Evolutionary conservation across 2,329 filamentous ascomycete genomes (phyloP).

Genomic region (Hyphodiscus sp.): DNA sequence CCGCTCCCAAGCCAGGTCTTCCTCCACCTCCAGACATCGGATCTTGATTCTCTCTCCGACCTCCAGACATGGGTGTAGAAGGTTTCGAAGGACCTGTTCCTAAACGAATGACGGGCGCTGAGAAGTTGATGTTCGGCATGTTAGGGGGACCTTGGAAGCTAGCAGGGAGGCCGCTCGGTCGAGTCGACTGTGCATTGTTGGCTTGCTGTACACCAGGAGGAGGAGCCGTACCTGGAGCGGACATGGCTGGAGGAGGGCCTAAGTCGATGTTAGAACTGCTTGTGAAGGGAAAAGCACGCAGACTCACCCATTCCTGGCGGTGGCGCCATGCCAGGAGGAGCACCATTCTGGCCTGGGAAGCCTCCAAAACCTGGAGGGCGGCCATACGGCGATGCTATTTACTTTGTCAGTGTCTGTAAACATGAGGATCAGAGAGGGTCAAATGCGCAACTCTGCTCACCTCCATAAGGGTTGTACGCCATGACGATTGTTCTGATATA

Average conservation of each 20-base stretch:
- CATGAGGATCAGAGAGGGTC: neutral
- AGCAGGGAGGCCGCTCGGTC: constrained; percentile 71
- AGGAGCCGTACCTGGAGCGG: constrained; percentile 72
- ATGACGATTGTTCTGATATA: constrained; percentile 15
- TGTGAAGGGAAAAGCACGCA: constrained; percentile 1
- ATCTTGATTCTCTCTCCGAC: constrained; percentile 41
- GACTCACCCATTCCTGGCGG: constrained; percentile 76
- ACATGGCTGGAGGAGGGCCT: constrained; percentile 76
- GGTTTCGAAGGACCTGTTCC: constrained; percentile 71
- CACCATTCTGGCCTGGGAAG: constrained; percentile 53
- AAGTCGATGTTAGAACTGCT: constrained; percentile 8
- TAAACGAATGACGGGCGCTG: constrained; percentile 88
- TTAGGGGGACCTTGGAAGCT: constrained; percentile 86
- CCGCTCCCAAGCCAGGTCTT: constrained; percentile 30
- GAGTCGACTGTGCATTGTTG: constrained; percentile 67
- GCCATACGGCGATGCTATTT: constrained; percentile 50
- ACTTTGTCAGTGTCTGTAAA: constrained; percentile 10
- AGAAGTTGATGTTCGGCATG: constrained; percentile 98
- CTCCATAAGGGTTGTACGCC: constrained; percentile 32
- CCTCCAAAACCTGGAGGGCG: constrained; percentile 66
- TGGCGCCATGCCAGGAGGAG: constrained; percentile 63
- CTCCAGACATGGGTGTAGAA: constrained; percentile 30
- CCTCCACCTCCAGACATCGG: constrained; percentile 32
- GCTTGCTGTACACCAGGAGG: constrained; percentile 73
- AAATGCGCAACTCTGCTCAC: constrained; percentile 14